Evolutionary conservation across 371 early-diverging fungal species (phyloP).

Genomic region (Rhizopus arrhizus): DNA sequence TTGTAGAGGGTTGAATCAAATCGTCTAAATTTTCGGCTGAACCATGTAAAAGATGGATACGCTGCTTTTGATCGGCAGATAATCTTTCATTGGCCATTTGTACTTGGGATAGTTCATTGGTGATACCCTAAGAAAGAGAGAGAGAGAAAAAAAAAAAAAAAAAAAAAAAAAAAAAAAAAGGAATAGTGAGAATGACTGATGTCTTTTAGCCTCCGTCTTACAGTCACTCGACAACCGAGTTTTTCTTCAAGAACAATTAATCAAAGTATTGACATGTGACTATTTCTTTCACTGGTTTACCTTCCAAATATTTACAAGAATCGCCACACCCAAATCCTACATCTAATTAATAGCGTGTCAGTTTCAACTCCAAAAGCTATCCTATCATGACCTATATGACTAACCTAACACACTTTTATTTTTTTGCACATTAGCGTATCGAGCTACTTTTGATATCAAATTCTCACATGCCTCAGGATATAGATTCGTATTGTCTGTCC

Average conservation of each 20-base stretch:
- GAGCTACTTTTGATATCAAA: constrained; percentile 26
- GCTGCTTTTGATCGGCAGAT: neutral
- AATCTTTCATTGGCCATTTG: constrained; percentile 26
- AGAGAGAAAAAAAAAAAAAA: too few relatives aligned
- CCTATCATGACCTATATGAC: neutral
- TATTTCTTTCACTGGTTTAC: constrained; percentile 11
- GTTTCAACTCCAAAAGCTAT: neutral
- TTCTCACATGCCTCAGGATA: constrained; percentile 39
- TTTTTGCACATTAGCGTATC: constrained; percentile 16
- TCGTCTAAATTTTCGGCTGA: constrained; percentile 36
- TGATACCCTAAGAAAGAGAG: constrained; percentile 40
- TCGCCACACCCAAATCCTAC: constrained; percentile 59
- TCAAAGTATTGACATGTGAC: neutral
- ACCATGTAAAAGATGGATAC: constrained; percentile 28
- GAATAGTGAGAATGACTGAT: neutral
- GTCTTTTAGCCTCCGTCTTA: constrained; percentile 10
- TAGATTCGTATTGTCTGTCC: constrained; percentile 23
- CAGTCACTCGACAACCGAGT: constrained; percentile 31
- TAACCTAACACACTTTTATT: constrained; percentile 36
- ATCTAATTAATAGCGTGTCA: constrained; percentile 24
- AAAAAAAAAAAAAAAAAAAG: too few relatives aligned
- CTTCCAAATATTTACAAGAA: constrained; percentile 47
- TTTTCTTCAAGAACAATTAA: constrained; percentile 19
- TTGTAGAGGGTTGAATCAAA: neutral
- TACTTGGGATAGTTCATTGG: constrained; percentile 48